Evolutionary conservation across 208 protist species (phyloP), one percentile per base, ranked within the genome.

Genomic region (Herpetomonas muscarum): DNA sequence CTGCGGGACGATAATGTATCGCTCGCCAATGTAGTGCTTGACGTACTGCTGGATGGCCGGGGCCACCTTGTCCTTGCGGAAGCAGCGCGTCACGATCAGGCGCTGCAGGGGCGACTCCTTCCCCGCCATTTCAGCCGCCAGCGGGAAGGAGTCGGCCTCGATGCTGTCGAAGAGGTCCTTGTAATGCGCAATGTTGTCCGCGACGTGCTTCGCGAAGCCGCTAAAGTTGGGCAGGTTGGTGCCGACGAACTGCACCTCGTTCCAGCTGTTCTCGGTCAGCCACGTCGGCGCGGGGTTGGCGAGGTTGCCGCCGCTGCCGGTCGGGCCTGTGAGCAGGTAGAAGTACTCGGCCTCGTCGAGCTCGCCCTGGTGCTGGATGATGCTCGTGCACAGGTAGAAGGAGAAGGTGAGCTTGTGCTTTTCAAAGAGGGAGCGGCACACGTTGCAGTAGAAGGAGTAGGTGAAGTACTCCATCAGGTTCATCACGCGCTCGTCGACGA

Each of bases 401-500:
- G 97, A 98, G 77, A 99, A 99, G 25, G 98, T 92, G 29, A 97
- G 72, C 81, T 99, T 99, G 78, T 99, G 97, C 71, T 81, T 87
- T 71, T 99, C 98, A 74, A 99, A 99, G 32, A 99, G 80, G 9
- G 96, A 98, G 36, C 98, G 84, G 88, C 97, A 99, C 24, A 99
- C 94, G 78, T 98, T 98, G 57, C 78, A 75, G 81, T 98, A 99
- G 67, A 99, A 90, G 44, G 81, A 91, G 67, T 94, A 97, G 9
- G 97, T 99, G 67, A 98, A 98, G 78, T 86, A 97, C 51, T 99
- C 91, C 54, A 89, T 98, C 34, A 98, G 42, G 53, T 89, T 96
- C 25, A 63, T 28, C 12, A 98, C 70, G 29, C 96, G 81, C 61
- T 75, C 55, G 50, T 90, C 82, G 17, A 98, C 76, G 10, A 70